Percentiles rank a stretch among this genome's conserved stretches.
phyloP scores from a whole-genome alignment of 78 protist species.

The Dictyostelium brefeldianum region DNA sequence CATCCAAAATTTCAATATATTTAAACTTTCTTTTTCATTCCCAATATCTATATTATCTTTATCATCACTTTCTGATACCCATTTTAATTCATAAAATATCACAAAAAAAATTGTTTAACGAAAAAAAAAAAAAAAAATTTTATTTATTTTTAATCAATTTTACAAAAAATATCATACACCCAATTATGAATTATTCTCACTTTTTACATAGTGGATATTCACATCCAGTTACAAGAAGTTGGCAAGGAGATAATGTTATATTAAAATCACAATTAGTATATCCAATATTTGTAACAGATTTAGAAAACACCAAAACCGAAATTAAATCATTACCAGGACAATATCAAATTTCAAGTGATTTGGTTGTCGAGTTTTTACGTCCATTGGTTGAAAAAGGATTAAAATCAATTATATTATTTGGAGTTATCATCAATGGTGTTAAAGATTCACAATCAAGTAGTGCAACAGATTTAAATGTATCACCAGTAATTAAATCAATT shows the following conservation, averaged over 20 bases:
- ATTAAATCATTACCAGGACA: conserved; percentile 84
- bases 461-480: conserved; percentile 26
- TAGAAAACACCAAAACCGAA: conserved; percentile 47
- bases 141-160: too few relatives aligned
- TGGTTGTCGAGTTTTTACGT: conserved; percentile 38
- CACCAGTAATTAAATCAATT: conserved; percentile 78
- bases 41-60: too few relatives aligned
- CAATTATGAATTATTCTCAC: conserved; percentile 24
- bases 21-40: too few relatives aligned
- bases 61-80: too few relatives aligned
- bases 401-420: conserved; percentile 86
- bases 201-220: conserved; percentile 82
- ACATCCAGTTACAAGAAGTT: conserved; percentile 71
- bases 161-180: too few relatives aligned
- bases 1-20: too few relatives aligned
- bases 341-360: conserved; percentile 73
- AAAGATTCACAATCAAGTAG: conserved; percentile 58
- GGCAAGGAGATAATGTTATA: conserved; percentile 79
- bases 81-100: too few relatives aligned
- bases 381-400: conserved; percentile 91
- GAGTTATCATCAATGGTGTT: conserved; percentile 66
- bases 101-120: too few relatives aligned
- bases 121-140: background rate
- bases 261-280: conserved; percentile 83
- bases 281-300: conserved; percentile 85